Evolutionary conservation across 441 rosid genomes (phyloP).

Genomic region (Isatis lusitanica): DNA sequence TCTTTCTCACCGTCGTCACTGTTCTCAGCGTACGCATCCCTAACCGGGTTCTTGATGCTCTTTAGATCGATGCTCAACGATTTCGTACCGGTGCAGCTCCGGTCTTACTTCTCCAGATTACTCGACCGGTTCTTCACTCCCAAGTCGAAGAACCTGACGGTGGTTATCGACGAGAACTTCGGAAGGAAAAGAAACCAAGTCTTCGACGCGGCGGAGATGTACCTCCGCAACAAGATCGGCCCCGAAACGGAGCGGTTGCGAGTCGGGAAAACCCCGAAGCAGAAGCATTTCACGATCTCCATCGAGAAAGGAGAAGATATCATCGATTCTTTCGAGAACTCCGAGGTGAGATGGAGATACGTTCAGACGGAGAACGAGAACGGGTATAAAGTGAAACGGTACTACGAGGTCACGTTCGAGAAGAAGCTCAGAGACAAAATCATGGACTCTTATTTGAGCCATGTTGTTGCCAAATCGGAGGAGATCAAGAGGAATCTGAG

Average conservation of each 20-base stretch:
- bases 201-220: slow-evolving; percentile 36
- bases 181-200: slow-evolving; percentile 30
- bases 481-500: slow-evolving; percentile 37
- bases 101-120: slow-evolving; percentile 26
- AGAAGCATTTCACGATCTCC: slow-evolving; percentile 30
- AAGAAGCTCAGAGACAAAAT: slow-evolving; percentile 40
- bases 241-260: slow-evolving; percentile 35
- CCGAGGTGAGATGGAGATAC: slow-evolving; percentile 32
- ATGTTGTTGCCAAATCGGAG: slow-evolving; percentile 41
- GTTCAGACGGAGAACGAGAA: slow-evolving; percentile 24
- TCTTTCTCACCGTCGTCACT: slow-evolving; percentile 39
- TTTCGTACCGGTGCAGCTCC: slow-evolving; percentile 40
- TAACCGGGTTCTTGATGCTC: slow-evolving; percentile 48
- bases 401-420: slow-evolving; percentile 53
- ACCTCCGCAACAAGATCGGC: slow-evolving; percentile 42
- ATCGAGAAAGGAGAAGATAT: slow-evolving; percentile 39
- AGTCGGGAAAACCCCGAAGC: slow-evolving; percentile 35
- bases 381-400: slow-evolving; percentile 27
- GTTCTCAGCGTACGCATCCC: slow-evolving; percentile 52
- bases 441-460: slow-evolving; percentile 38
- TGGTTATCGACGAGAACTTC: slow-evolving; percentile 31
- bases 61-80: slow-evolving; percentile 47
- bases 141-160: slow-evolving; percentile 14
- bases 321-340: slow-evolving; percentile 9
- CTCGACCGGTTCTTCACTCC: slow-evolving; percentile 29